phyloP scores from a whole-genome alignment of 2,329 filamentous ascomycete species.

The Botrytis paeoniae region DNA sequence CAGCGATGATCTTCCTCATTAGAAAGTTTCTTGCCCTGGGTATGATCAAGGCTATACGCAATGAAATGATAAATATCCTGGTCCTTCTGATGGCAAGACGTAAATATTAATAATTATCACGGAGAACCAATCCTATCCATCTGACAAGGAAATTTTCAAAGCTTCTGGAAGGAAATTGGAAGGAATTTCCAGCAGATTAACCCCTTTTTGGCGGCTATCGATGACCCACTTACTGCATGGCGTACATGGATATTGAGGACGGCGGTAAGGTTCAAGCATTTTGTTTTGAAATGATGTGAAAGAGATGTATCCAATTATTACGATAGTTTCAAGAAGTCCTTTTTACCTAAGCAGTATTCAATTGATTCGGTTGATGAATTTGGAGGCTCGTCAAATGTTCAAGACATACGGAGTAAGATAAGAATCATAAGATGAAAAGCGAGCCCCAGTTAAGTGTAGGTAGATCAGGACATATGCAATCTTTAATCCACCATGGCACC shows the following conservation, averaged over 20 bases:
- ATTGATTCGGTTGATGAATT: background rate
- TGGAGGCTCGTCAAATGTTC: background rate
- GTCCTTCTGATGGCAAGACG: background rate
- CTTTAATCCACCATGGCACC: background rate
- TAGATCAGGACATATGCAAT: background rate
- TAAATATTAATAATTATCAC: background rate
- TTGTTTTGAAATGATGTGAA: background rate
- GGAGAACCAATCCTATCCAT: background rate
- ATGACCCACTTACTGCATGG: constrained; percentile 2
- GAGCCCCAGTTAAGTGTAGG: background rate
- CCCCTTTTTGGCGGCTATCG: constrained; percentile 19
- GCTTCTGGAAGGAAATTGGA: constrained; percentile 21
- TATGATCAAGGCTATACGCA: background rate
- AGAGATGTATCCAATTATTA: background rate
- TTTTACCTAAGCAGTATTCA: background rate
- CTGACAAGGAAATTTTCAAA: background rate
- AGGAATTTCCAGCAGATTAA: constrained; percentile 15
- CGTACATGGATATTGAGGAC: background rate
- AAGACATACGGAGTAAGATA: background rate
- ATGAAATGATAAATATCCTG: background rate
- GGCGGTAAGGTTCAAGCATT: constrained; percentile 3
- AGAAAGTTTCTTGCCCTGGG: background rate
- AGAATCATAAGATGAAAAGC: background rate
- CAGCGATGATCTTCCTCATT: background rate
- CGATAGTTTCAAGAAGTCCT: background rate